Conservation (phyloP, 352 stramenopile species). For the Globisporangium camurandrum region DNA sequence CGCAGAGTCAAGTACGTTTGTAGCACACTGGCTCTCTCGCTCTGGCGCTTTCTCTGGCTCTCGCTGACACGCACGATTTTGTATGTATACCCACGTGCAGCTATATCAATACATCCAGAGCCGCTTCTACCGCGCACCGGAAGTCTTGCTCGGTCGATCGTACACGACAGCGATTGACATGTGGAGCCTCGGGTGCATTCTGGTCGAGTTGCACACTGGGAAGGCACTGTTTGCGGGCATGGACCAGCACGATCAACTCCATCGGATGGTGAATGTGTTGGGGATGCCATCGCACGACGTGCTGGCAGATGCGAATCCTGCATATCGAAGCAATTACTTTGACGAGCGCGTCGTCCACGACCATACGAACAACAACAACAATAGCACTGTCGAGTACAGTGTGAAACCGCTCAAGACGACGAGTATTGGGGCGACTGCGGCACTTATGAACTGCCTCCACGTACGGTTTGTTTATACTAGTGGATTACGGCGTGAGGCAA, state of each 20-base stretch:
- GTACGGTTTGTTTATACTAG: too few species aligned
- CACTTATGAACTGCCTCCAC: too few species aligned
- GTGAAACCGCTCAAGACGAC: slow-evolving; percentile 55
- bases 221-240: slow-evolving; percentile 96
- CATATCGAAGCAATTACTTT: slow-evolving; percentile 89
- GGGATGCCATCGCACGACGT: slow-evolving; percentile 91
- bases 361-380: too few species aligned
- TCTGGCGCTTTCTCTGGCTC: too few species aligned
- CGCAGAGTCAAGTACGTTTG: slow-evolving; percentile 79
- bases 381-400: slow-evolving; percentile 61
- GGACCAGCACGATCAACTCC: slow-evolving; percentile 96
- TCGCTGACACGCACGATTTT: background rate
- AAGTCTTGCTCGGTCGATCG: slow-evolving; percentile 79
- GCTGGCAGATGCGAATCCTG: slow-evolving; percentile 81
- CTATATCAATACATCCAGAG: slow-evolving; percentile 98
- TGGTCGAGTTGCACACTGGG: slow-evolving; percentile 97
- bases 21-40: too few species aligned
- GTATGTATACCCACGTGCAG: slow-evolving; percentile 25
- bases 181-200: slow-evolving; percentile 86
- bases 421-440: slow-evolving; percentile 14
- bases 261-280: slow-evolving; percentile 93
- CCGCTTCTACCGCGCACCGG: slow-evolving; percentile 93
- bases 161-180: slow-evolving; percentile 85
- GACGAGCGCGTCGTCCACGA: slow-evolving; percentile 66
- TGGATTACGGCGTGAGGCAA: too few species aligned